Base-by-base conservation (phyloP, 352 stramenopile genomes). In the Globisporangium heterothallicum region DNA sequence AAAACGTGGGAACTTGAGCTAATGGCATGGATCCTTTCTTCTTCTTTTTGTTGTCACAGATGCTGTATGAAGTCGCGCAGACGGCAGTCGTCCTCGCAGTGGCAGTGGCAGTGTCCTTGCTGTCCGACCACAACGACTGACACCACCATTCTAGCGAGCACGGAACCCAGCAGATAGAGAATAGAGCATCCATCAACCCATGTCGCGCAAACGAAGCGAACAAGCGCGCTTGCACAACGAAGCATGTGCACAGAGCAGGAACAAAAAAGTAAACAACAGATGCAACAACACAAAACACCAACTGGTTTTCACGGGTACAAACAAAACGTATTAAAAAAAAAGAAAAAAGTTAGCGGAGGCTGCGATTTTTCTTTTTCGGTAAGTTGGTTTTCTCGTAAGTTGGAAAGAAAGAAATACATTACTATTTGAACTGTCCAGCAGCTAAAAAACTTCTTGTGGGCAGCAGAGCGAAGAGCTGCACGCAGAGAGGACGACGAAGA, bases 61-160 rank as follows among this genome's bases (percentile, higher is more conserved):
- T 92, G 72, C 53, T 92, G 2, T 90, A 91, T 43, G 82, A 92
- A 44, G 66, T 92, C 12, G 75, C 68, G 4, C 64, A 85, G 48
- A 65, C 81, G 27, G 26, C 49, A 13, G 57, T 83, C 22, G 58
- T 75, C 1, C 53, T 84, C 13, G 36, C 58, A 13, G 26, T 76
- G 2, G 56, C 63, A 10, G 24, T 60, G 1, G 12, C 68, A 10
- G 29, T 69, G 10, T 38, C 40, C 2, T 14, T 50, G 27, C 16
- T 56, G 25, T 30, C 35, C 51, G 7, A 16, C 3, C 0, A 16
- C 19, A 2, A 21, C 13, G 24, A 22, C 16, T 18, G 10, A 7
- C 9, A 16, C 1, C 9, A 6, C 16, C 12, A 26, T 26, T 1
- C 14, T 24, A 38, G 30, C 5, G n/a, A 34, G 26, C 21, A 42